These are phyloP conservation scores for Astrothelium subdiscretum DNA, from an alignment of 495 filamentous ascomycete genomes.

Conservation along the genomic window DNA sequence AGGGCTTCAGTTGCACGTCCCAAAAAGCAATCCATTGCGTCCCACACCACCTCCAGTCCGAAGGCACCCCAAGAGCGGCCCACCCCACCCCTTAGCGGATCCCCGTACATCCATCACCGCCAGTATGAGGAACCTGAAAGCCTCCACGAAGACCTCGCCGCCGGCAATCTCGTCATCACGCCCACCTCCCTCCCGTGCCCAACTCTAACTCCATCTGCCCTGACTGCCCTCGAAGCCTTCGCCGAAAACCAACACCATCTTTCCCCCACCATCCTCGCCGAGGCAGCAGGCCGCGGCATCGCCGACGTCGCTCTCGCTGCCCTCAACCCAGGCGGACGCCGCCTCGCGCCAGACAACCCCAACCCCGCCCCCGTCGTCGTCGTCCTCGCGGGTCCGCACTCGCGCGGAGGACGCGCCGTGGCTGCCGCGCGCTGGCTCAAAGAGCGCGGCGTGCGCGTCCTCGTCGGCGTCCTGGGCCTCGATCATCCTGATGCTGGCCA, in stretches of 20 bases:
- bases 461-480: slow-evolving; percentile 71
- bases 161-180: slow-evolving; percentile 4
- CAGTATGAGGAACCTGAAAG: background rate
- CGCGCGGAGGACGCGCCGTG: slow-evolving; percentile 70
- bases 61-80: background rate
- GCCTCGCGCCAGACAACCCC: slow-evolving; percentile 31
- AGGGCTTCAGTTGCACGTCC: background rate
- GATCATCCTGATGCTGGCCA: slow-evolving; percentile 47
- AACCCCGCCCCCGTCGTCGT: slow-evolving; percentile 53
- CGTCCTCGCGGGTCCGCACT: slow-evolving; percentile 79
- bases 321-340: slow-evolving; percentile 33
- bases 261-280: slow-evolving; percentile 78
- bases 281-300: slow-evolving; percentile 81
- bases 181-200: slow-evolving; percentile 42
- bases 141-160: background rate
- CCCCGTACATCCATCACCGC: slow-evolving; percentile 7
- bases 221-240: slow-evolving; percentile 82
- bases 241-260: slow-evolving; percentile 73
- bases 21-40: background rate
- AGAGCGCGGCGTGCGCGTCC: slow-evolving; percentile 64
- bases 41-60: background rate
- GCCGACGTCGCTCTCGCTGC: slow-evolving; percentile 61
- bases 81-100: background rate
- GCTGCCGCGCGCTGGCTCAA: slow-evolving; percentile 78
- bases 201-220: slow-evolving; percentile 70